Conservation (phyloP, 2,329 filamentous ascomycete genomes). For the Apiospora marii region DNA sequence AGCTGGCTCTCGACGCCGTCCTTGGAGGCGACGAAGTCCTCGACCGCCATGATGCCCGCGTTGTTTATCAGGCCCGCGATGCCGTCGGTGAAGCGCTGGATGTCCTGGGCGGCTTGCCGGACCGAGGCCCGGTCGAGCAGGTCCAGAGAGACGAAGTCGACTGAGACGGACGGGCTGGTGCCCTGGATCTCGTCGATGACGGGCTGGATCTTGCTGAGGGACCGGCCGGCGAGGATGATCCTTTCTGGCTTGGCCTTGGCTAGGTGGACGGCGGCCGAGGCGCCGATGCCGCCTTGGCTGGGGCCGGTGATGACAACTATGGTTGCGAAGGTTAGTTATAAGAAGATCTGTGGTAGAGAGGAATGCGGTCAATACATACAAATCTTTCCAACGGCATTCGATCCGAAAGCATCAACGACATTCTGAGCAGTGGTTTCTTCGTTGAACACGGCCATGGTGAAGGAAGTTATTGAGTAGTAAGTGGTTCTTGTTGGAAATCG, state of each 20-base stretch:
- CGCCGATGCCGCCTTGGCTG: background rate
- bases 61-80: conserved; percentile 42
- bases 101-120: conserved; percentile 14
- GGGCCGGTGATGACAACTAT: background rate
- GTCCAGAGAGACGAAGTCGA: conserved; percentile 17
- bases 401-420: conserved; percentile 13
- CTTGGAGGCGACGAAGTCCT: conserved; percentile 36
- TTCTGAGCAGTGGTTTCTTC: conserved; percentile 6
- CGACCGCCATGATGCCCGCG: conserved; percentile 50
- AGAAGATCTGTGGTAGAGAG: accelerated
- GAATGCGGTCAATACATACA: background rate
- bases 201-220: conserved; percentile 20
- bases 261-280: background rate
- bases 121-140: conserved; percentile 16
- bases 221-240: background rate
- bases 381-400: background rate
- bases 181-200: background rate
- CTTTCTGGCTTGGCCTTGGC: background rate
- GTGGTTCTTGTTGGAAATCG: background rate
- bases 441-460: conserved; percentile 18
- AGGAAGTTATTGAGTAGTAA: no score
- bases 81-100: background rate
- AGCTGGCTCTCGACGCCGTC: conserved; percentile 51
- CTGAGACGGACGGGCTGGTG: background rate
- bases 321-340: background rate